These are phyloP conservation scores for Syncephalastrum monosporum DNA, from an alignment of 371 early-diverging fungal species.

Conservation along the genomic window DNA sequence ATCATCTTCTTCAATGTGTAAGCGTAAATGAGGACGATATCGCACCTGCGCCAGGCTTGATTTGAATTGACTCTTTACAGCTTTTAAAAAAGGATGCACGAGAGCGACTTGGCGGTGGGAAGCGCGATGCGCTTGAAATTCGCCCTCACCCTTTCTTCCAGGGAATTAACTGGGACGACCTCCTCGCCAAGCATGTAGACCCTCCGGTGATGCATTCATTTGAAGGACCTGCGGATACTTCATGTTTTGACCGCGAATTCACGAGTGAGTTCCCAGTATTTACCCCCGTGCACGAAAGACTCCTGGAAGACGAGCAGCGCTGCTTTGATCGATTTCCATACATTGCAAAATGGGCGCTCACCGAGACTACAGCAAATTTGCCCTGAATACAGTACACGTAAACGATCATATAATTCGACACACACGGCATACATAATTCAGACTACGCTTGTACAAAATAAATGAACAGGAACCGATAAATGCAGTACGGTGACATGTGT, in stretches of 20 bases:
- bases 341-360: too few relatives aligned
- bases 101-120: slow-evolving; percentile 82
- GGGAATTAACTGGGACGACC: slow-evolving; percentile 91
- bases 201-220: slow-evolving; percentile 90
- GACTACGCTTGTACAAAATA: too few relatives aligned
- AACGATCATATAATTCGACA: too few relatives aligned
- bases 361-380: too few relatives aligned
- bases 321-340: too few relatives aligned
- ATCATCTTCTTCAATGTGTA: too few relatives aligned
- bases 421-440: too few relatives aligned
- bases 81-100: slow-evolving; percentile 88
- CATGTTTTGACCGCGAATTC: slow-evolving; percentile 96
- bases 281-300: slow-evolving; percentile 81
- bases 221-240: slow-evolving; percentile 78
- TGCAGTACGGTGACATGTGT: too few relatives aligned
- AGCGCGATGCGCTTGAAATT: slow-evolving; percentile 83
- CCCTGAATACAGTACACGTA: too few relatives aligned
- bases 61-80: slow-evolving; percentile 18
- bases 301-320: slow-evolving; percentile 20
- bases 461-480: too few relatives aligned
- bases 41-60: too few relatives aligned
- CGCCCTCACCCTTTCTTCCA: slow-evolving; percentile 92
- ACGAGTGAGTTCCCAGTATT: slow-evolving; percentile 86
- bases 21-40: too few relatives aligned
- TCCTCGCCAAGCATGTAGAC: slow-evolving; percentile 76